These are phyloP conservation scores for Hymenoscyphus albidus DNA, from an alignment of 2,329 filamentous ascomycete genomes.

Conservation along the genomic window DNA sequence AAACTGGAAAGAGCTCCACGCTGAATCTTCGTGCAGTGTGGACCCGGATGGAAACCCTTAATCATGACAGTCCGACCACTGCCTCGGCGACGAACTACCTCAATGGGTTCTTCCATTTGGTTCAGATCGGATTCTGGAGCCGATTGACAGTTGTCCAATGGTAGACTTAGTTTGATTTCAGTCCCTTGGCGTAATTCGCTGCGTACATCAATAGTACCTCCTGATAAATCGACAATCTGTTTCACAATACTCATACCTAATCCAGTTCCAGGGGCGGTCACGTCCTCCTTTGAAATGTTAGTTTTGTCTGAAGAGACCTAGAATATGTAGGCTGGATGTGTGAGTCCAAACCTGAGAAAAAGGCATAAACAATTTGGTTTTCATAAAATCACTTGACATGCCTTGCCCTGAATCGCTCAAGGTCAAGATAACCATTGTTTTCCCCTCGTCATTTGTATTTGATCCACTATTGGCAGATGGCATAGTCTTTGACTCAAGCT, in stretches of 20 bases:
- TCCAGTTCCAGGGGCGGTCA: conserved; percentile 56
- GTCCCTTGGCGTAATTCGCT: conserved; percentile 52
- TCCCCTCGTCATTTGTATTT: conserved; percentile 10
- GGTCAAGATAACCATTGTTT: conserved; percentile 37
- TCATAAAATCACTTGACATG: conserved; percentile 58
- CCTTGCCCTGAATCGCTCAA: conserved; percentile 61
- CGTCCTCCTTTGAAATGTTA: conserved; percentile 52
- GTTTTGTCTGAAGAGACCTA: conserved; percentile 17
- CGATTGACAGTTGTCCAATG: conserved; percentile 24
- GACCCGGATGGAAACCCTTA: conserved; percentile 21
- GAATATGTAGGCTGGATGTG: conserved; percentile 26
- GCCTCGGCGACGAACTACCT: conserved; percentile 20
- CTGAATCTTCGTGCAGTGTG: conserved; percentile 18
- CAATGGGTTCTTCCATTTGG: conserved; percentile 14
- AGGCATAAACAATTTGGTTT: conserved; percentile 52
- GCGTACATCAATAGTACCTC: conserved; percentile 55
- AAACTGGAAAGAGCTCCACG: conserved; percentile 13
- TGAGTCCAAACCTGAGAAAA: conserved; percentile 51
- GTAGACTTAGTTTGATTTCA: conserved; percentile 47
- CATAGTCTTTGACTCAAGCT: conserved; percentile 33
- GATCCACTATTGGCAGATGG: conserved; percentile 8
- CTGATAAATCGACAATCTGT: conserved; percentile 56
- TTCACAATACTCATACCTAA: conserved; percentile 62
- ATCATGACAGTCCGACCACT: conserved; percentile 21
- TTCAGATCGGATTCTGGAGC: conserved; percentile 5